Evolutionary conservation across 495 filamentous ascomycete genomes (phyloP).

Genomic region (Aspergillus sclerotiicarbonarius): DNA sequence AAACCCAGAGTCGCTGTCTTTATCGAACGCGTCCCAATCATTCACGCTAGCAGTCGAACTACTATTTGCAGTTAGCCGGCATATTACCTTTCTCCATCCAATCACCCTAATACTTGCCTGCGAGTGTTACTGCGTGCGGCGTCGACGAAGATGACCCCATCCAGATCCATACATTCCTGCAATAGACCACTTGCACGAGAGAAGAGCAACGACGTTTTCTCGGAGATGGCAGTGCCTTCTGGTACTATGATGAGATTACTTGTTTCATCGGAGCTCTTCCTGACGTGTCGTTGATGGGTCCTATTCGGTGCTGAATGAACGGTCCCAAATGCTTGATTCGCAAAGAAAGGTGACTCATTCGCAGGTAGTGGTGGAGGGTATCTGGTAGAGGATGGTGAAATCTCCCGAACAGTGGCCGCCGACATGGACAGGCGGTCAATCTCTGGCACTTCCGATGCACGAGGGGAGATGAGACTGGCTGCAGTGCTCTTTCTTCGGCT

Average conservation of each 20-base stretch:
- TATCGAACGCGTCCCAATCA: conserved; percentile 12
- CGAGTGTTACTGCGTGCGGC: conserved; percentile 20
- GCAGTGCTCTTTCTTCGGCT: background rate
- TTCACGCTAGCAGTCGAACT: conserved; percentile 10
- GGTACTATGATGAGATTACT: conserved; percentile 14
- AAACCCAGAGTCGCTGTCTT: conserved; percentile 1
- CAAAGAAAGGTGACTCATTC: conserved; percentile 9
- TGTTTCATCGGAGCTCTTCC: conserved; percentile 15
- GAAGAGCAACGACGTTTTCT: conserved; percentile 19
- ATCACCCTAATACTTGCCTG: conserved; percentile 13
- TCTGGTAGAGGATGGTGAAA: conserved; percentile 1
- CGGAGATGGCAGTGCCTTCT: background rate
- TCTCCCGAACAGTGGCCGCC: background rate
- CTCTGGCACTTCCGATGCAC: conserved; percentile 6
- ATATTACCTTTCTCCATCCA: background rate
- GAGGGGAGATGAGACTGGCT: background rate
- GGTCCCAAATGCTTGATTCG: background rate
- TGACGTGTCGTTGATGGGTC: conserved; percentile 13
- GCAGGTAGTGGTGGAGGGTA: background rate
- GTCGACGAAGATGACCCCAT: conserved; percentile 38
- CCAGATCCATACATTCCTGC: conserved; percentile 28
- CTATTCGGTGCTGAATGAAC: background rate
- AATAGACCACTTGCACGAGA: conserved; percentile 30
- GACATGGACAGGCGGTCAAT: conserved; percentile 7
- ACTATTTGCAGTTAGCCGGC: conserved; percentile 1